Conservation (phyloP, 2,329 filamentous ascomycete genomes). For the Pseudogymnoascus sp. region DNA sequence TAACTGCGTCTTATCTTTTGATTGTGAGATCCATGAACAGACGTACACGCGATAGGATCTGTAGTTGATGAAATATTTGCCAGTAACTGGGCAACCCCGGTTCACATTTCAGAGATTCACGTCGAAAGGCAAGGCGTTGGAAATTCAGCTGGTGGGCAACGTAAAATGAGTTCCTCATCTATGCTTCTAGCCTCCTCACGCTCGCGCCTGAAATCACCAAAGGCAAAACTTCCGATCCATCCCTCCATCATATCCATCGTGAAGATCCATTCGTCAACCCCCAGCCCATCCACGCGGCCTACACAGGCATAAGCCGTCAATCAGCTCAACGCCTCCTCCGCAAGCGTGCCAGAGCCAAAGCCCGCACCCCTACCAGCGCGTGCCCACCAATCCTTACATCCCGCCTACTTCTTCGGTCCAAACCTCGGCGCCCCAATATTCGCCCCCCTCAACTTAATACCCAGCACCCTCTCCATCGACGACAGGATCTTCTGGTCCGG, state of each 20-base stretch:
- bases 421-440: conserved; percentile 83
- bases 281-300: neutral
- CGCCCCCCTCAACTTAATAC: conserved; percentile 76
- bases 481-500: conserved; percentile 79
- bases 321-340: neutral
- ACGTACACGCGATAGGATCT: neutral
- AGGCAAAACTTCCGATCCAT: neutral
- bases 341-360: neutral
- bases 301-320: no score
- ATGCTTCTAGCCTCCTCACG: neutral
- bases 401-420: conserved; percentile 54
- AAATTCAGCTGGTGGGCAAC: neutral
- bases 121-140: neutral
- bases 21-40: neutral
- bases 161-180: neutral
- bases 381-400: neutral
- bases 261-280: neutral
- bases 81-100: neutral
- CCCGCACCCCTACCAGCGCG: no score
- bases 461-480: conserved; percentile 75
- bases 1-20: neutral
- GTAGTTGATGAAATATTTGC: neutral
- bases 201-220: conserved; percentile 3
- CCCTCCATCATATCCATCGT: neutral
- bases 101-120: neutral